phyloP scores from a whole-genome alignment of 148 eudicot genomes.

The Silene latifolia region DNA sequence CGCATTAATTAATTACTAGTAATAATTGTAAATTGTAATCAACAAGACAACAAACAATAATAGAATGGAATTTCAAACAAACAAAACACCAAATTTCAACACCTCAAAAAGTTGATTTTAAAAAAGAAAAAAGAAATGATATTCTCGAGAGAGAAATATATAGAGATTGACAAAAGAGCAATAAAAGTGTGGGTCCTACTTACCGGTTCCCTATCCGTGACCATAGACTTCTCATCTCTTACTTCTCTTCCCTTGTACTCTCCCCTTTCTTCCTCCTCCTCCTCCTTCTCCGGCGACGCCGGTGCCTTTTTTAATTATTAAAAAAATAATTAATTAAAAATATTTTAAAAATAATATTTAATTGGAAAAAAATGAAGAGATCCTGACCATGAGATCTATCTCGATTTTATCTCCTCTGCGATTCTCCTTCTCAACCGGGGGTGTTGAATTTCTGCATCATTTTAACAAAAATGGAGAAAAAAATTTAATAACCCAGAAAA shows the following conservation, averaged over 20 bases:
- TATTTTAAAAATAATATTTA: neutral
- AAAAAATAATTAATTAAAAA: neutral
- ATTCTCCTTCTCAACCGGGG: slow-evolving; percentile 33
- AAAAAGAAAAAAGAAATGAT: no score
- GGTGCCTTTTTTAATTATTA: slow-evolving; percentile 53
- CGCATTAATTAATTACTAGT: neutral
- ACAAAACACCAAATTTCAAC: slow-evolving; percentile 24
- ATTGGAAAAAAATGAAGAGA: neutral
- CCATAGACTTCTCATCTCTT: slow-evolving; percentile 37
- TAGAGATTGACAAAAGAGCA: neutral
- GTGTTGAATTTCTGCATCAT: slow-evolving; percentile 33
- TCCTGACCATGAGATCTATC: slow-evolving; percentile 94
- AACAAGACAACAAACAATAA: no score
- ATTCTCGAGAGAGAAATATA: no score
- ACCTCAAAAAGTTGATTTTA: neutral
- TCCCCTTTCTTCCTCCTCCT: slow-evolving; percentile 31
- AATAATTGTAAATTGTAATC: slow-evolving; percentile 17
- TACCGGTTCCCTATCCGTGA: slow-evolving; percentile 40
- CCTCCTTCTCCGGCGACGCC: slow-evolving; percentile 72
- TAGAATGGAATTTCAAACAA: neutral
- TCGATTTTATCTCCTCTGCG: slow-evolving; percentile 64
- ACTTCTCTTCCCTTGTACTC: slow-evolving; percentile 31
- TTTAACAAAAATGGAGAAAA: neutral
- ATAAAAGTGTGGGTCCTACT: slow-evolving; percentile 32
- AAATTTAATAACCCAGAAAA: neutral